phyloP scores from a whole-genome alignment of 805 yeast species.

The Zygoascus biomembranicola region DNA sequence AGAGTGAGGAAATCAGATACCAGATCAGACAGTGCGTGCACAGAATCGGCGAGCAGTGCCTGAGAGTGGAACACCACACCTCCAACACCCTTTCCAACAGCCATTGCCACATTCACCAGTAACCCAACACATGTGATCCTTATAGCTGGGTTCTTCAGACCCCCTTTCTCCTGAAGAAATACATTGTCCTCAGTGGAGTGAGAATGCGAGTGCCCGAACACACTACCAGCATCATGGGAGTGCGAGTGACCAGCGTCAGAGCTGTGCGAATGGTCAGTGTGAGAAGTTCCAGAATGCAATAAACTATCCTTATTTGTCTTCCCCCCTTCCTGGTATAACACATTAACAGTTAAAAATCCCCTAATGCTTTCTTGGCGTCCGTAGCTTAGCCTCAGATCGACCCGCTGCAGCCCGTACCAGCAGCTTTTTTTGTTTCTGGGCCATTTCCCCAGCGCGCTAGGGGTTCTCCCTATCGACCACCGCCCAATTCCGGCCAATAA shows the following conservation, averaged over 20 bases:
- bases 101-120: constrained; percentile 76
- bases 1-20: constrained; percentile 84
- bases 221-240: background rate
- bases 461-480: background rate
- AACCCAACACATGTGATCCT: constrained; percentile 91
- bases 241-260: constrained; percentile 11
- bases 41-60: constrained; percentile 88
- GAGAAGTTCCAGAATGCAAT: background rate
- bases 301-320: background rate
- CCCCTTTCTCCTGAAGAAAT: constrained; percentile 21
- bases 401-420: too few species aligned
- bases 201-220: constrained; percentile 16
- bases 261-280: background rate
- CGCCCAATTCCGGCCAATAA: background rate
- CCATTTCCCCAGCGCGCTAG: too few species aligned
- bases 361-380: background rate
- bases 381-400: background rate
- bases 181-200: constrained; percentile 17
- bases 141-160: constrained; percentile 70
- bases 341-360: background rate
- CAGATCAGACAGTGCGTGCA: constrained; percentile 86
- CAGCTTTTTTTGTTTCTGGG: too few species aligned
- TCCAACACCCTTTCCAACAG: constrained; percentile 76
- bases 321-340: background rate
- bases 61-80: constrained; percentile 92